Percentiles rank a stretch among this genome's conserved stretches.
phyloP scores from a whole-genome alignment of 2,329 filamentous ascomycete genomes.

The Chaetomium sp. region DNA sequence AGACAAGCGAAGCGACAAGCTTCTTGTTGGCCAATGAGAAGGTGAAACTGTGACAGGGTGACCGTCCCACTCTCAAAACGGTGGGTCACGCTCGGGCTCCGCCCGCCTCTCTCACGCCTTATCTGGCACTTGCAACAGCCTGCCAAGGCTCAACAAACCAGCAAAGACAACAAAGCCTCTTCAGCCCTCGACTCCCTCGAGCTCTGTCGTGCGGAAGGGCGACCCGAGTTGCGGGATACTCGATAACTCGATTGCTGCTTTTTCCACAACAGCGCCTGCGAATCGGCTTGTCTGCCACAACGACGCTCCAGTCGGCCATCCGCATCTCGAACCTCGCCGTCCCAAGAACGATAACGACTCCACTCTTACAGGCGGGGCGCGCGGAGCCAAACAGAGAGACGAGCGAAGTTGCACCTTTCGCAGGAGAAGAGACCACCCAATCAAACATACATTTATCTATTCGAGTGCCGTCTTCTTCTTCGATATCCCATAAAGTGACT shows the following conservation, averaged over 20 bases:
- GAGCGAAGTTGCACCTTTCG: constrained; percentile 8
- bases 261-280: not conserved
- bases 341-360: constrained; percentile 17
- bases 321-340: constrained; percentile 19
- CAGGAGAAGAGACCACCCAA: constrained; percentile 1
- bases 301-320: constrained; percentile 12
- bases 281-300: constrained; percentile 17
- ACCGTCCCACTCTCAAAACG: constrained; percentile 10
- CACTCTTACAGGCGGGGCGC: constrained; percentile 26
- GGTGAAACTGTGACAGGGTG: not conserved
- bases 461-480: not conserved
- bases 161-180: constrained; percentile 31
- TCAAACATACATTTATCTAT: not conserved
- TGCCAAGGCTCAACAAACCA: constrained; percentile 11
- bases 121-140: constrained; percentile 3
- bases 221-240: constrained; percentile 2
- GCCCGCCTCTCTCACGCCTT: not conserved
- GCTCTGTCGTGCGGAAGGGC: constrained; percentile 1
- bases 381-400: constrained; percentile 15
- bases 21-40: not conserved
- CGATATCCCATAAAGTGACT: not conserved
- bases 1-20: constrained; percentile 1
- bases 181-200: constrained; percentile 14
- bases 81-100: constrained; percentile 15
- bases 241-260: not conserved